These are phyloP conservation scores for Paracoccidioides brasiliensis DNA, from an alignment of 2,329 filamentous ascomycete genomes.

Conservation along the genomic window DNA sequence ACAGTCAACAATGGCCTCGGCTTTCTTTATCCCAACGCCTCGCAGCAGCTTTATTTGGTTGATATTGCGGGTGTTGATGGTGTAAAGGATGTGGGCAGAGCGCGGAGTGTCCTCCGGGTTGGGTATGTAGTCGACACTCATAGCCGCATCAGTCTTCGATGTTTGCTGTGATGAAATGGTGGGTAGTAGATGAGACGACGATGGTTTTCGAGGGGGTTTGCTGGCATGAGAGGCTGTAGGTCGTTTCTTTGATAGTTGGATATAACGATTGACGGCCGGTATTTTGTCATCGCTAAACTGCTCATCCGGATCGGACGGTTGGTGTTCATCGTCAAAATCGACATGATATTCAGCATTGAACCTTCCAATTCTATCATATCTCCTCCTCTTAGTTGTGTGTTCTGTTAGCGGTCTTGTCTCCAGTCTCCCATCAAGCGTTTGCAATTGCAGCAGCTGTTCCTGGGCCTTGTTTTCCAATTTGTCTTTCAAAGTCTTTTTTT, in stretches of 20 bases:
- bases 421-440: constrained; percentile 20
- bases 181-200: neutral
- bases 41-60: constrained; percentile 34
- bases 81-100: constrained; percentile 30
- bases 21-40: constrained; percentile 36
- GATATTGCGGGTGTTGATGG: constrained; percentile 35
- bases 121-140: neutral
- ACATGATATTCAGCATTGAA: neutral
- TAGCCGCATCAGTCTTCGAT: neutral
- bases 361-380: neutral
- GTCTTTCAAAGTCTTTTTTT: constrained; percentile 43
- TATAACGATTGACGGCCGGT: constrained; percentile 11
- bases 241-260: constrained; percentile 19
- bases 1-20: constrained; percentile 36
- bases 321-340: constrained; percentile 22
- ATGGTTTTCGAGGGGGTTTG: constrained; percentile 1
- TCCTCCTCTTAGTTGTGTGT: neutral
- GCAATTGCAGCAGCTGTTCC: neutral
- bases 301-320: constrained; percentile 14
- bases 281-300: constrained; percentile 22
- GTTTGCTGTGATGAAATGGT: neutral
- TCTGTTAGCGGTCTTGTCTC: constrained; percentile 14
- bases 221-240: constrained; percentile 9
- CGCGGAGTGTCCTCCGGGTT: constrained; percentile 26
- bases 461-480: constrained; percentile 26